phyloP scores from a whole-genome alignment of 495 filamentous ascomycete species.

The Polyplosphaeria fusca region DNA sequence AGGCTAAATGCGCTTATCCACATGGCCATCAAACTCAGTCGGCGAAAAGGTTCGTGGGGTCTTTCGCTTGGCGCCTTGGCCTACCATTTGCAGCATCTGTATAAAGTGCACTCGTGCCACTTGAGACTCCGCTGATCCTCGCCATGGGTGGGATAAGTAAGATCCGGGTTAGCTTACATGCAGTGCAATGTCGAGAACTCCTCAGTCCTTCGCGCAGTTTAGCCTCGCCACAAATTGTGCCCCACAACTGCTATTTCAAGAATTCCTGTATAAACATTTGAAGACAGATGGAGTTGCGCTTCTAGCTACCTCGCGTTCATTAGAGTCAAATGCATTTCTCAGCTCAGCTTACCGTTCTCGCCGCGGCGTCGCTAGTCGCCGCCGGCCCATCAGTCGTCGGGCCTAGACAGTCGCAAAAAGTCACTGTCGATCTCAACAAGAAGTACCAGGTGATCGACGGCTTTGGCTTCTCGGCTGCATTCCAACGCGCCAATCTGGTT shows the following conservation, averaged over 20 bases:
- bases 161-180: no score
- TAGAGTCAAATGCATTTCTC: conserved; percentile 9
- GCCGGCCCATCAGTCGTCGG: conserved; percentile 8
- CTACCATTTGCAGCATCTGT: conserved; percentile 9
- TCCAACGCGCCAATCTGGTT: conserved; percentile 38
- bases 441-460: conserved; percentile 33
- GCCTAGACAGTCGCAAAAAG: conserved; percentile 13
- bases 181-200: no score
- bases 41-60: conserved; percentile 27
- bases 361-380: conserved; percentile 2
- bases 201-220: no score
- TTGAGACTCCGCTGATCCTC: no score
- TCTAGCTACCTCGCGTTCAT: no score
- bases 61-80: conserved; percentile 23
- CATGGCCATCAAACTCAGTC: no score
- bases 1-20: conserved; percentile 19
- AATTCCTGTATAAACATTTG: no score
- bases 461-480: conserved; percentile 30
- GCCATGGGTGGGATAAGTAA: no score
- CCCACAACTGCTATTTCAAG: conserved; percentile 10
- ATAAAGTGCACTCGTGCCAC: no score
- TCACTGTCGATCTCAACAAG: conserved; percentile 20
- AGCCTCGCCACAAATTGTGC: no score
- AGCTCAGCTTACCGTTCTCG: conserved; percentile 14
- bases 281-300: no score